Evolutionary conservation across 208 protist genomes (phyloP).

Genomic region (Crithidia acanthocephali): DNA sequence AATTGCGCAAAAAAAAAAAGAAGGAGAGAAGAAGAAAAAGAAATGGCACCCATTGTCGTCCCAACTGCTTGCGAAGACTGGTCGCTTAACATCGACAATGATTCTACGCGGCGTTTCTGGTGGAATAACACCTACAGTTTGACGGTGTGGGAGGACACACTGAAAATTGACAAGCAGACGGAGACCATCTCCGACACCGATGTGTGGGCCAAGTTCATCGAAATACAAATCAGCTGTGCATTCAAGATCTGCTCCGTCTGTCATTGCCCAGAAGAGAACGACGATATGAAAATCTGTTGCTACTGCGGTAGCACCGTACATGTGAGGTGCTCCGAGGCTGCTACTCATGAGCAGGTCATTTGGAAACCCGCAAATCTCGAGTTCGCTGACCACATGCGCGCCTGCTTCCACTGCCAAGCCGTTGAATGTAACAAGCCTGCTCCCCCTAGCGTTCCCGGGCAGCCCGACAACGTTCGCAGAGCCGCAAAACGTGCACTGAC

Average conservation of each 20-base stretch:
- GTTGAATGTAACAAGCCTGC: constrained; percentile 21
- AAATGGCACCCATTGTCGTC: constrained; percentile 39
- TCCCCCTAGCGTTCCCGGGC: not conserved
- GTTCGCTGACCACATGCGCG: constrained; percentile 48
- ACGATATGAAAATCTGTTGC: constrained; percentile 80
- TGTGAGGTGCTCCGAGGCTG: constrained; percentile 48
- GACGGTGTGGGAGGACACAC: constrained; percentile 62
- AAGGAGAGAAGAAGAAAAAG: not conserved
- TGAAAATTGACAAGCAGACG: constrained; percentile 40
- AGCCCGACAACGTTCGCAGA: constrained; percentile 48
- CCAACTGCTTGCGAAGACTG: constrained; percentile 67
- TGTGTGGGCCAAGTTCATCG: constrained; percentile 74
- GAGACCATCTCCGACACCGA: constrained; percentile 45
- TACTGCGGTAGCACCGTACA: constrained; percentile 78
- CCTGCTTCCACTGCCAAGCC: constrained; percentile 64
- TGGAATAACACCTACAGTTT: constrained; percentile 82
- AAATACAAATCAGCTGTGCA: constrained; percentile 57
- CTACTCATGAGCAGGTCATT: constrained; percentile 48
- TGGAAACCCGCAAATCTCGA: constrained; percentile 71
- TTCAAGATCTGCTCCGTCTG: constrained; percentile 81
- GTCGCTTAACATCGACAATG: constrained; percentile 68
- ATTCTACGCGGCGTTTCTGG: constrained; percentile 58
- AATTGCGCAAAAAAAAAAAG: too few relatives aligned
- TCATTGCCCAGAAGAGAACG: constrained; percentile 56
- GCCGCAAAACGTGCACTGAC: constrained; percentile 48